A percentile compares a stretch with the other conserved stretches of the same genome.
These are phyloP conservation scores for Lasiosphaeria miniovina DNA, from an alignment of 495 filamentous ascomycete species.

Conservation along the genomic window DNA sequence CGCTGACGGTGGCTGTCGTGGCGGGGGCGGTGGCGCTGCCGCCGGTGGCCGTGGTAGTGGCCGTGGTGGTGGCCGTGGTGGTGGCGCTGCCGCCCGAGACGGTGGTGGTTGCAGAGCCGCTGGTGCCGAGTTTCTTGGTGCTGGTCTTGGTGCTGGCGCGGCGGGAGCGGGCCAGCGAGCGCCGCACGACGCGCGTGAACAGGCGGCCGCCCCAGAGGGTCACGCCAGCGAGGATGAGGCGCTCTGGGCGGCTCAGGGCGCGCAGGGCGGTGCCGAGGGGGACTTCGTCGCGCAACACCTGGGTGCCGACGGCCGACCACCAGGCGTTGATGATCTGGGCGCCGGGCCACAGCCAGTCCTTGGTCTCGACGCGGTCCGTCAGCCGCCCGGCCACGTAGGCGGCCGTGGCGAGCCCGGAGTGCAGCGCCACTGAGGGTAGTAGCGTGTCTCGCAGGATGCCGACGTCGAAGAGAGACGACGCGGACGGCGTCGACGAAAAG, in stretches of 20 bases:
- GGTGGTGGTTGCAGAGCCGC: too few relatives aligned
- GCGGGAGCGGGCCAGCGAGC: slow-evolving; percentile 9
- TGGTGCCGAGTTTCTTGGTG: too few relatives aligned
- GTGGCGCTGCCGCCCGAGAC: too few relatives aligned
- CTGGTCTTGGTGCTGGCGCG: too few relatives aligned
- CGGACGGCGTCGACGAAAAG: slow-evolving; percentile 30
- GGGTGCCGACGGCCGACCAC: slow-evolving; percentile 54
- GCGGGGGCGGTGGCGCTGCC: slow-evolving; percentile 31
- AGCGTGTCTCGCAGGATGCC: slow-evolving; percentile 52
- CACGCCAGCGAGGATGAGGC: slow-evolving; percentile 50
- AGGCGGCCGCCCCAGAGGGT: slow-evolving; percentile 55
- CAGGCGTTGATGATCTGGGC: slow-evolving; percentile 55
- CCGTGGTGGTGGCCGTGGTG: too few relatives aligned
- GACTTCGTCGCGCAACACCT: slow-evolving; percentile 37
- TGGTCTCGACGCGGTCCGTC: slow-evolving; percentile 51
- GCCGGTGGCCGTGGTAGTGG: too few relatives aligned
- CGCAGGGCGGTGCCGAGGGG: slow-evolving; percentile 41
- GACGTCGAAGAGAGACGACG: slow-evolving; percentile 28
- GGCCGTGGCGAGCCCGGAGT: slow-evolving; percentile 43
- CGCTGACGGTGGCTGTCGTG: not conserved
- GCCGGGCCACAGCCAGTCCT: slow-evolving; percentile 57
- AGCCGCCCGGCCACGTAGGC: slow-evolving; percentile 46
- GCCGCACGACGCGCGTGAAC: slow-evolving; percentile 48
- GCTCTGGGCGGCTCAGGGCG: slow-evolving; percentile 47
- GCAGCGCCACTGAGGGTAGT: slow-evolving; percentile 47